Evolutionary conservation across 2,329 filamentous ascomycete genomes (phyloP), one percentile per base, ranked within the genome.

Genomic region (Botryotinia convoluta): DNA sequence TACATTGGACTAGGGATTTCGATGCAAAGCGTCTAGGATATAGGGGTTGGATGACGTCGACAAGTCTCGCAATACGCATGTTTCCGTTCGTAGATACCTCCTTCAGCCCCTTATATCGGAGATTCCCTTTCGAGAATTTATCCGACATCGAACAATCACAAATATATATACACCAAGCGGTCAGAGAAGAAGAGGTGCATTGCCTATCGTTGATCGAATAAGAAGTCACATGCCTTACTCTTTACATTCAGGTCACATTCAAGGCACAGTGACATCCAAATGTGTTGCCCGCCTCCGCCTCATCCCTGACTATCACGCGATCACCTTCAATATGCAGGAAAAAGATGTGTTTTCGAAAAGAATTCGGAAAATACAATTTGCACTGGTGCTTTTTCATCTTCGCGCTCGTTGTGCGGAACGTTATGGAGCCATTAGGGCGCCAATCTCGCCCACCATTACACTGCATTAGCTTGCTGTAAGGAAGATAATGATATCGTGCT

Each of bases 401-500:
- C 39, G 18, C 42, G 26, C 29, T 65, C 42, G 22, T 48, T 35
- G 62, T 26, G 32, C 65, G n/a, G 39, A 42, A 68, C 65, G n/a
- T 39, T 67, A 16, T 72, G 51, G 59, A 45, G 39, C 48, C 48
- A 69, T 42, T 69, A 45, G 32, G 29, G 48, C 62, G 29, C n/a
- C 39, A 69, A 67, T 32, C 29, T 59, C 62, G 26, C 51, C 71
- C 62, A 61, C 39, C 51, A 69, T 39, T 68, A 69, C 71, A 72
- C 62, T 39, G 51, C 71, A 72, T 72, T 72, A 60, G 62, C 26
- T 51, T 48, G 10, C 48, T 60, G 71, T 68, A 48, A 45, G 45
- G 29, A 44, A 67, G 51, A 45, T 39, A 48, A 29, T 26, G 26
- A 39, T 63, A 39, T 54, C 45, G 44, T 44, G 48, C 48, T 39